Base-by-base conservation (phyloP, 1,284 basidiomycete genomes). In the Malassezia arunalokei region DNA sequence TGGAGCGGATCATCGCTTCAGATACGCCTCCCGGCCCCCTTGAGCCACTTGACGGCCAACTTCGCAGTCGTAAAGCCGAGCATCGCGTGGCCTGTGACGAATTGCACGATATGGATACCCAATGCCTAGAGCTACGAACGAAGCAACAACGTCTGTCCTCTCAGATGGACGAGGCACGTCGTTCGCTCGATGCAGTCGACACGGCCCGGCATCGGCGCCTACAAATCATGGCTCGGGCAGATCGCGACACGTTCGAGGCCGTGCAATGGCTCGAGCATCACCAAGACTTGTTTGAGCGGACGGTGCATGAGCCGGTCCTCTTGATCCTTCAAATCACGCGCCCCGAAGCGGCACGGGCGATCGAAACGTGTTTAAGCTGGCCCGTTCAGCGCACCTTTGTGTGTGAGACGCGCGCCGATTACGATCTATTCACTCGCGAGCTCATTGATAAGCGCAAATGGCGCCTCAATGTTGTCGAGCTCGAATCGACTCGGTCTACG, bases 301-400 rank as follows among this genome's bases (percentile, higher is more conserved):
- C 83, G 43, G 82, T 96, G n/a, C 82, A 86, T 58, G 86, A 90
- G 72, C 92, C 94, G 1, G 81, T 79, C 80, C 63, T 80, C 86
- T 51, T 84, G 80, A 28, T 62, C 44, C 76, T 89, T 46, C 82
- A 77, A 31, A 80, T 94, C 14, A 82, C 82, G 20, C 79, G 89
- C 67, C 76, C 75, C 54, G 43, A 51, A 2, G 86, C 78, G 56
- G 81, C 82, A 1, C 76, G 80, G 63, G 81, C 84, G 6, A 80
- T 96, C 6, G 92, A 98, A 68, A 78, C 80, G 0, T 83, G 82
- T 48, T 82, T 94, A 57, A 79, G 68, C 49, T 65, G 63, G 15
- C 75, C 35, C 1, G 47, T 59, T n/a, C 58, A 51, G n/a, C 63
- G 92, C 86, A 87, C 83, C 0, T 85, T 98, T 71, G 82, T 98